These are phyloP conservation scores for Beta macrorhiza DNA, from an alignment of 179 eudicot species.

Conservation along the genomic window DNA sequence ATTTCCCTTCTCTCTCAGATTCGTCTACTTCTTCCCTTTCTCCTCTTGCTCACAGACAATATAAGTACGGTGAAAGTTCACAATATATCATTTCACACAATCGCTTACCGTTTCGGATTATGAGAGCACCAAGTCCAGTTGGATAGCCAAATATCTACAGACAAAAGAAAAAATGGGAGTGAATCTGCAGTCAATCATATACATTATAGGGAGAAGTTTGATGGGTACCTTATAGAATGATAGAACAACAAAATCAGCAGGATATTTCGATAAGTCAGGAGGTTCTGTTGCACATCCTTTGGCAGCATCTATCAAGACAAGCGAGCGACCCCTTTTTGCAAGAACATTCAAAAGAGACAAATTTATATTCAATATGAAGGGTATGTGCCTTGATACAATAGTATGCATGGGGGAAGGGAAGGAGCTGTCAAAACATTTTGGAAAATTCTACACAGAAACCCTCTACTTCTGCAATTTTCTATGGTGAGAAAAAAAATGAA, in stretches of 20 bases:
- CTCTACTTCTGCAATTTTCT: too few relatives aligned
- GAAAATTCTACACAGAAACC: too few relatives aligned
- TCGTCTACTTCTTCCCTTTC: background rate
- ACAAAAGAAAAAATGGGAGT: slow-evolving; percentile 9
- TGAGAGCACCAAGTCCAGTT: slow-evolving; percentile 92
- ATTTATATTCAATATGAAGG: slow-evolving; percentile 7
- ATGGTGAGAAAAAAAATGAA: too few relatives aligned
- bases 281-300: slow-evolving; percentile 93
- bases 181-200: slow-evolving; percentile 2
- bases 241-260: slow-evolving; percentile 81
- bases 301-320: slow-evolving; percentile 96
- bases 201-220: slow-evolving; percentile 2
- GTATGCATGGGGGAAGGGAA: background rate
- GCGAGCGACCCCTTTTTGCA: slow-evolving; percentile 64
- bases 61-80: background rate
- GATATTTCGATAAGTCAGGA: slow-evolving; percentile 73
- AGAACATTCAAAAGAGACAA: slow-evolving; percentile 13
- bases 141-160: slow-evolving; percentile 89
- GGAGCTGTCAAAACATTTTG: background rate
- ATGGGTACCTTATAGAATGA: slow-evolving; percentile 87
- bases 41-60: background rate
- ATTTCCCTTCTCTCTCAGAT: background rate
- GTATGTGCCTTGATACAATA: background rate
- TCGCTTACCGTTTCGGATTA: slow-evolving; percentile 78
- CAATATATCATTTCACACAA: slow-evolving; percentile 11